Evolutionary conservation across 176 grass and related monocot species (phyloP).

Genomic region (Aegilops sharonensis): DNA sequence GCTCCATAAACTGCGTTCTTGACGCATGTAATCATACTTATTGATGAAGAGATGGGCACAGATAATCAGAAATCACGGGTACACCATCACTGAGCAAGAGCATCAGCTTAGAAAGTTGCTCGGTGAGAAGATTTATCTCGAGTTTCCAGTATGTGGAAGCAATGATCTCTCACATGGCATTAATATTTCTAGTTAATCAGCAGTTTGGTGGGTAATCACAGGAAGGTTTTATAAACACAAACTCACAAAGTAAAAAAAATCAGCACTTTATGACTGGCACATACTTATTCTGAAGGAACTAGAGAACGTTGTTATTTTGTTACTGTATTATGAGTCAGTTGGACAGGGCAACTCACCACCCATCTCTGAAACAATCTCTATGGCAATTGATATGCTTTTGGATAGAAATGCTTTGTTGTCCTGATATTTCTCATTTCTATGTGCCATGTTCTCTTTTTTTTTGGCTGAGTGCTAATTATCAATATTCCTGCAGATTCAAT

Average conservation of each 20-base stretch:
- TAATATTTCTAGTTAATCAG: background rate
- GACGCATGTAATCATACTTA: background rate
- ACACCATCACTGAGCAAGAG: background rate
- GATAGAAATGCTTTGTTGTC: background rate
- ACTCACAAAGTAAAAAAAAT: background rate
- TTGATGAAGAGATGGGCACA: background rate
- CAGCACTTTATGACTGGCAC: background rate
- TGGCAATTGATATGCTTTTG: background rate
- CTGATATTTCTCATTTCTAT: slow-evolving; percentile 7
- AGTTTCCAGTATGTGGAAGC: background rate
- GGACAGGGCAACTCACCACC: background rate
- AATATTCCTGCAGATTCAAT: slow-evolving; percentile 81
- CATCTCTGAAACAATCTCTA: background rate
- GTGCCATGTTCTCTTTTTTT: background rate
- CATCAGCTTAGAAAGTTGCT: background rate
- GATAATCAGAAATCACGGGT: background rate
- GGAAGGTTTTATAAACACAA: background rate
- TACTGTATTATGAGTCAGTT: background rate
- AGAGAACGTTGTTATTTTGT: background rate
- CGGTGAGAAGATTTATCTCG: background rate
- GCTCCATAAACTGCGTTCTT: background rate
- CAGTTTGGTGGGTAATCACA: slow-evolving; percentile 1
- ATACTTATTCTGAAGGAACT: background rate
- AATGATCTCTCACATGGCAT: background rate
- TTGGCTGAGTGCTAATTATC: background rate